Percentiles rank a stretch among this genome's conserved stretches.
Evolutionary conservation across 148 eudicot species (phyloP).

Genomic region (Heliamphora exappendiculata): DNA sequence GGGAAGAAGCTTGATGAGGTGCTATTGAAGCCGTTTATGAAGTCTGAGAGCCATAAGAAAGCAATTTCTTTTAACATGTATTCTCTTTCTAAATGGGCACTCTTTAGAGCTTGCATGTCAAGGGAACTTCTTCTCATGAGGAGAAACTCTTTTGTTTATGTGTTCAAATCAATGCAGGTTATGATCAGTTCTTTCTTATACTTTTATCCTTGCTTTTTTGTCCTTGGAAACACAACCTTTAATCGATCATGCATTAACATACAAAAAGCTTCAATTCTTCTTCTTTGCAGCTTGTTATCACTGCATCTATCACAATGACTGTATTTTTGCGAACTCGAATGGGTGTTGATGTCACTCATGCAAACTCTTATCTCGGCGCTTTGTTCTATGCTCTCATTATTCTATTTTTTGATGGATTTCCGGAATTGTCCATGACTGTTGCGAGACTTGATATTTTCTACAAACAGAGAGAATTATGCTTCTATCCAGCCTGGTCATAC

Average conservation of each 20-base stretch:
- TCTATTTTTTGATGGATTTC: constrained; percentile 58
- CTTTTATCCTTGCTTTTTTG: background rate
- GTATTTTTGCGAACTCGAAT: constrained; percentile 56
- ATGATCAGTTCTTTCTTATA: background rate
- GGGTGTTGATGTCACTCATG: constrained; percentile 50
- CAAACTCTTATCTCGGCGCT: constrained; percentile 61
- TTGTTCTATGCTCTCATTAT: constrained; percentile 49
- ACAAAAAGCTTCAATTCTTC: constrained; percentile 1
- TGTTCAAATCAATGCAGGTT: constrained; percentile 65
- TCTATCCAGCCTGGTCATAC: constrained; percentile 88
- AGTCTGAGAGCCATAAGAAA: constrained; percentile 32
- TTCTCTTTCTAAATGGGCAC: constrained; percentile 56
- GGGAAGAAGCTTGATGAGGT: constrained; percentile 42
- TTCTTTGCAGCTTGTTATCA: constrained; percentile 47
- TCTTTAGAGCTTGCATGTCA: constrained; percentile 62
- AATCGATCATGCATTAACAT: background rate
- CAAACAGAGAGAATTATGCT: constrained; percentile 73
- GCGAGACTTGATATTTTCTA: constrained; percentile 62
- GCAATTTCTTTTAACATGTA: constrained; percentile 40
- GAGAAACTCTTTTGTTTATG: constrained; percentile 62
- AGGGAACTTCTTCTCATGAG: constrained; percentile 73
- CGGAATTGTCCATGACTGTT: constrained; percentile 60
- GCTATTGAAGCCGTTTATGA: constrained; percentile 37
- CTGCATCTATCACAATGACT: constrained; percentile 59
- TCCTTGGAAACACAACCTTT: background rate